Evolutionary conservation across 768 basidiomycete species (phyloP), one percentile per base, ranked within the genome.

Genomic region (Galerina sulciceps): DNA sequence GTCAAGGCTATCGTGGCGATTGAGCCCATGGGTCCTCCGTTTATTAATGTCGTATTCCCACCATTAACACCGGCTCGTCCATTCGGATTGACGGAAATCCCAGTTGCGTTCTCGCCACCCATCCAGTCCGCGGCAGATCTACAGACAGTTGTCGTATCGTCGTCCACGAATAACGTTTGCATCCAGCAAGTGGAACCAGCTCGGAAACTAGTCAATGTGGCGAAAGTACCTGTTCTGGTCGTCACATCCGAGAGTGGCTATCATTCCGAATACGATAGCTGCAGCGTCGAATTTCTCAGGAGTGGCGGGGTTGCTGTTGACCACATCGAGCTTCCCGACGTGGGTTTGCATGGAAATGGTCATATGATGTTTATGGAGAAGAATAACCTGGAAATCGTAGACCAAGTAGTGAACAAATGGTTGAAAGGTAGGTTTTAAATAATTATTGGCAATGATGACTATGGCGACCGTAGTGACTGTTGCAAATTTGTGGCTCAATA

Each of bases 311-410:
- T 83, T 17, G 53, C 67, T 15, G 79, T 82, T 6, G 70, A 78
- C 14, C 76, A 79, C 59, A 64, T 80, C 38, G 68, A 68, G 14
- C 64, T 85, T 15, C 69, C 66, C n/a, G 72, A 74, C 31, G 60
- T 79, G 1, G 83, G 82, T 8, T 79, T 85, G 20, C 75, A 69
- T 51, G 83, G 83, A 42, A 85, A 85, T 61, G 83, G 80, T 1
- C 83, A 85, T 68, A 78, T 85, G 77, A 77, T 85, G 71, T 83
- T 84, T 59, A 80, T 85, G 79, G 83, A 85, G 55, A 76, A 73
- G 57, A 84, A 85, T 63, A 75, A 69, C 10, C 55, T 77, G 37
- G 71, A 75, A 46, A 81, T 85, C 37, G 80, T 69, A 11, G 75
- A 72, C 5, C 41, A 69, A 31, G 77, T 82, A 4, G 69, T 81